Conservation (phyloP, 306 rosid species). For the Quercus gilva region DNA sequence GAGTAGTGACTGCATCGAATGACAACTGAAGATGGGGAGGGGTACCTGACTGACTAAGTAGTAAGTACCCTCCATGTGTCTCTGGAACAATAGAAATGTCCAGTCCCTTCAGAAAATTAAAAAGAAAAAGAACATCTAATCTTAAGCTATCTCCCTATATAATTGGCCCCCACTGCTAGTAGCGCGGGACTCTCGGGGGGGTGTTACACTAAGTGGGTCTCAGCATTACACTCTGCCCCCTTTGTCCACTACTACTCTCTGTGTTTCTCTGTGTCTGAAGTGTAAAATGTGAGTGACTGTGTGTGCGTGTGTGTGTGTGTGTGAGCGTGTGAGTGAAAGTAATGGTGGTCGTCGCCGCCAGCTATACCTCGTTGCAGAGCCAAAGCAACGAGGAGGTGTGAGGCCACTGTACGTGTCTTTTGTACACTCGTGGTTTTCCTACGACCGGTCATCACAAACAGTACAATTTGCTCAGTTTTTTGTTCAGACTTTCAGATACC, state of each 20-base stretch:
- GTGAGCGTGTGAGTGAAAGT: neutral
- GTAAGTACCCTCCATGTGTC: neutral
- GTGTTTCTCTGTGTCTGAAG: neutral
- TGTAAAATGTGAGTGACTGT: neutral
- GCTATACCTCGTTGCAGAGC: constrained; percentile 14
- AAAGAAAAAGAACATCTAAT: neutral
- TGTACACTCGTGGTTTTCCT: constrained; percentile 36
- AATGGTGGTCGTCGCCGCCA: constrained; percentile 28
- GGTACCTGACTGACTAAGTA: neutral
- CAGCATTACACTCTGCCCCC: neutral
- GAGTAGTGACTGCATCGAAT: constrained; percentile 34
- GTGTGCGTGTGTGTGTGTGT: neutral
- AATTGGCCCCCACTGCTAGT: constrained; percentile 24
- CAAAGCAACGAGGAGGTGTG: neutral
- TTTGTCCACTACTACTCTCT: neutral
- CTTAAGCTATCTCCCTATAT: neutral
- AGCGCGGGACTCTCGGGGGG: constrained; percentile 81
- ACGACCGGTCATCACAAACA: constrained; percentile 24
- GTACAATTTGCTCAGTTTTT: neutral
- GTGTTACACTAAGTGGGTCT: neutral
- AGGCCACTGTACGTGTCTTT: neutral
- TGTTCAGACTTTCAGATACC: neutral
- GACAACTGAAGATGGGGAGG: constrained; percentile 24
- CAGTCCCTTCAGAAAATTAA: constrained; percentile 27
- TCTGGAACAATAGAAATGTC: constrained; percentile 40